These are phyloP conservation scores for Crassisporium funariophilum DNA, from an alignment of 768 basidiomycete species.

Conservation along the genomic window DNA sequence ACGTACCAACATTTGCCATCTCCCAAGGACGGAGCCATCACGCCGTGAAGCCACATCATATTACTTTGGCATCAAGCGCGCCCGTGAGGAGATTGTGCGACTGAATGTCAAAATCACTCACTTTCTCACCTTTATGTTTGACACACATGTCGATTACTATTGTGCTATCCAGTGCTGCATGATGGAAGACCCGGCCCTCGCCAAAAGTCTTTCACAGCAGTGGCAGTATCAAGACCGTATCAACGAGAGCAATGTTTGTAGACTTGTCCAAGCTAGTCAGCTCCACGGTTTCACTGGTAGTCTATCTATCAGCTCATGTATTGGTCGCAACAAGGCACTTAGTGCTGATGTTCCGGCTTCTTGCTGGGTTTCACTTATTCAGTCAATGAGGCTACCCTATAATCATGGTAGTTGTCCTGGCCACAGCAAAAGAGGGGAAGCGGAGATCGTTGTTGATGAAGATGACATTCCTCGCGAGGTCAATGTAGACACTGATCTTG, in stretches of 20 bases:
- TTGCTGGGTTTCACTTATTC: not conserved
- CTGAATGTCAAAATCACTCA: slow-evolving; percentile 18
- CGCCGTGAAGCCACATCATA: slow-evolving; percentile 16
- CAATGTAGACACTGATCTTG: too few species aligned
- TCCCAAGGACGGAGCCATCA: not conserved
- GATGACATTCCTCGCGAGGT: too few species aligned
- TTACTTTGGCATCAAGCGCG: slow-evolving; percentile 18
- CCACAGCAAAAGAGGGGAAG: not conserved
- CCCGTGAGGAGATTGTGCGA: slow-evolving; percentile 15
- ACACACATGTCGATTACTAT: slow-evolving; percentile 7
- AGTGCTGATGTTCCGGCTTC: not conserved
- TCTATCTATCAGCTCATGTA: not conserved
- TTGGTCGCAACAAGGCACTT: not conserved
- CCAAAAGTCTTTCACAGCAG: not conserved
- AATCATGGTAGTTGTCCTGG: not conserved
- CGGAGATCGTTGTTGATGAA: too few species aligned
- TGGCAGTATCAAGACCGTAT: not conserved
- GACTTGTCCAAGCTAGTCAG: not conserved
- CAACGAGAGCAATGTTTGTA: not conserved
- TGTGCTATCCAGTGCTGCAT: not conserved
- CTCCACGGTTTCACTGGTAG: not conserved
- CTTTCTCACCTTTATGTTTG: slow-evolving; percentile 10
- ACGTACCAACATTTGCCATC: not conserved
- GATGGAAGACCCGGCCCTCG: not conserved
- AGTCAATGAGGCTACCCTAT: not conserved